Conservation (phyloP, 2,329 filamentous ascomycete species). For the Calonectria multiphialidica region DNA sequence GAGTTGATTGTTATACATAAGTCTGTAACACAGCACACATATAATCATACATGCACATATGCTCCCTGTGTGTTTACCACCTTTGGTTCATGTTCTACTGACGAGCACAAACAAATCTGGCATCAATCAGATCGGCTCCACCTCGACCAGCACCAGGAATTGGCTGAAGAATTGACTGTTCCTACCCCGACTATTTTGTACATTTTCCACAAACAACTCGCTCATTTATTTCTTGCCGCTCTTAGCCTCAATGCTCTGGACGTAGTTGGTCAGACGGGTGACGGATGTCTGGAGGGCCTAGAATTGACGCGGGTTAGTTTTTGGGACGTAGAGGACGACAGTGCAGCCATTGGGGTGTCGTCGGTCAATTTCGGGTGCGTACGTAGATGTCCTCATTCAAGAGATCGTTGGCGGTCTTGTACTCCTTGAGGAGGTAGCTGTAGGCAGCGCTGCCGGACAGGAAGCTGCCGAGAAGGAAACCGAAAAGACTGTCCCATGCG, state of each 20-base stretch:
- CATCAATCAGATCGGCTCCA: conserved; percentile 27
- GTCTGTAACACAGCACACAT: conserved; percentile 18
- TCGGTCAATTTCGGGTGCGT: conserved; percentile 56
- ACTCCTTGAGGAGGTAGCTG: conserved; percentile 93
- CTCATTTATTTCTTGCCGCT: conserved; percentile 77
- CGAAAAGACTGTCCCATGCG: conserved; percentile 75
- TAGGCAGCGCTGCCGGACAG: conserved; percentile 86
- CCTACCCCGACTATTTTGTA: conserved; percentile 32
- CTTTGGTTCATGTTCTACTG: conserved; percentile 11
- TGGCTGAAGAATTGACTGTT: conserved; percentile 15
- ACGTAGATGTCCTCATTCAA: conserved; percentile 97
- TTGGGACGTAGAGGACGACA: background rate
- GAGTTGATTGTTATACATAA: conserved; percentile 23
- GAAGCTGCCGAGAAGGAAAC: conserved; percentile 88
- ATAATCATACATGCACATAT: conserved; percentile 29
- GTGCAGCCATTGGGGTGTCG: conserved; percentile 5
- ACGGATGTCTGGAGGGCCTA: conserved; percentile 91
- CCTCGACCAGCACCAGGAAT: conserved; percentile 12
- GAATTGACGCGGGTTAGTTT: background rate
- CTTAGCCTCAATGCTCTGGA: conserved; percentile 85
- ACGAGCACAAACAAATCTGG: conserved; percentile 15
- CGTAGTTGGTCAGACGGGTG: conserved; percentile 86
- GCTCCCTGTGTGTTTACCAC: conserved; percentile 12
- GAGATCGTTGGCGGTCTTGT: conserved; percentile 92
- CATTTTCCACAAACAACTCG: conserved; percentile 26